Base-by-base conservation (phyloP, 495 filamentous ascomycete species). In the Aspergillus leporis region DNA sequence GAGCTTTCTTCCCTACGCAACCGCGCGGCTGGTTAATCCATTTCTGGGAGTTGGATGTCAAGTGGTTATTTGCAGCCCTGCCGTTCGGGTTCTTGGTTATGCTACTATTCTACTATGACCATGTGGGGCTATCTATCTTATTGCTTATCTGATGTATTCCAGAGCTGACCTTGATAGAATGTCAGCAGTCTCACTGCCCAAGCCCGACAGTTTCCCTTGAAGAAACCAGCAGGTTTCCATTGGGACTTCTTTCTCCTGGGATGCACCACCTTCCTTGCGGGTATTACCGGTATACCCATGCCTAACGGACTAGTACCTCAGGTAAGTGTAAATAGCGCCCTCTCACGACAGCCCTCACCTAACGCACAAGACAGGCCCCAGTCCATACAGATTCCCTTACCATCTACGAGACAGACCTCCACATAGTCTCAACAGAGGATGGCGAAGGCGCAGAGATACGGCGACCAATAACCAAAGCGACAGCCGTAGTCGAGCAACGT, bases 211-310 rank as follows among this genome's bases (percentile, higher is more conserved):
- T 95, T 93, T 68, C 91, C 91, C 3, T 81, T 94, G 28, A 80
- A 80, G 21, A 95, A 95, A 61, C 91, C 91, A 4, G 88, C 89
- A 21, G 91, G 91, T 31, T 95, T 95, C 70, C 91, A 93, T 77
- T 95, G 90, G 90, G 91, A 93, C 68, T 73, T 95, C 56, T 93
- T 94, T 78, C 84, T 94, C 50, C 85, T 94, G 4, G 91, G 91
- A 22, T 74, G 89, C 23, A 94, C 91, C 13, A 92, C 90, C 0
- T 87, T 87, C 55, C 70, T 93, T 25, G 84, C 87, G 16, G 91
- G 91, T 5, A 75, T 95, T 9, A 75, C 92, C 13, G 91, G 91
- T 0, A 80, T 94, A 19, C 91, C 91, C 18, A 86, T 90, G 60
- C 91, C 91, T 28, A 94, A 94, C 69, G 91, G 91, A 4, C 84